phyloP scores from a whole-genome alignment of 2,329 filamentous ascomycete species.

The Albifimbria verrucaria region DNA sequence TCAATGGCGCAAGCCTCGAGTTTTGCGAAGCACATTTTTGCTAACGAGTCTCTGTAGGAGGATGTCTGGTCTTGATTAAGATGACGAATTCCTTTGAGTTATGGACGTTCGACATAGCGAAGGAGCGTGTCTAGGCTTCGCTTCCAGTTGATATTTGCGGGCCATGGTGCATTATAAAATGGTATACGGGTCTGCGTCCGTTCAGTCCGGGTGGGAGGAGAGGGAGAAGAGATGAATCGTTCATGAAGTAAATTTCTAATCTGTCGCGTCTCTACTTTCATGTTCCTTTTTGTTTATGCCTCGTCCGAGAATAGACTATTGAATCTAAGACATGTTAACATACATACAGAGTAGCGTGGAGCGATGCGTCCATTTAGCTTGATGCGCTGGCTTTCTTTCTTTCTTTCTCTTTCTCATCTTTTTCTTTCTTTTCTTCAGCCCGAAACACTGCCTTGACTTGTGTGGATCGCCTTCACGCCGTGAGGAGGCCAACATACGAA shows the following conservation, averaged over 20 bases:
- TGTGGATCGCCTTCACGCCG: too few relatives aligned
- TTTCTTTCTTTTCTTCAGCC: too few relatives aligned
- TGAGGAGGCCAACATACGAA: too few relatives aligned
- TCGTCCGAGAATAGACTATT: background rate
- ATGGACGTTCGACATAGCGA: conserved; percentile 15
- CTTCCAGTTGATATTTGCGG: background rate
- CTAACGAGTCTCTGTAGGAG: conserved; percentile 46
- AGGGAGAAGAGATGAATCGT: background rate
- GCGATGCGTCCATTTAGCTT: too few relatives aligned
- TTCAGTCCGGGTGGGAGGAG: background rate
- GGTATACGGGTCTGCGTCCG: background rate
- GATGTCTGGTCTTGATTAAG: conserved; percentile 63
- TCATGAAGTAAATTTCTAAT: background rate
- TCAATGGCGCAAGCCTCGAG: too few relatives aligned
- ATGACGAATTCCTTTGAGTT: conserved; percentile 1
- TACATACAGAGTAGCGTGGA: too few relatives aligned
- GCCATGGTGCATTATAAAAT: background rate
- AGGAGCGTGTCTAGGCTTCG: conserved; percentile 12
- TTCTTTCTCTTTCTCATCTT: too few relatives aligned
- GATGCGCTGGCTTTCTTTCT: too few relatives aligned
- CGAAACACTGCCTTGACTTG: too few relatives aligned
- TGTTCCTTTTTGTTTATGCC: background rate
- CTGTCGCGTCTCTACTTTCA: background rate
- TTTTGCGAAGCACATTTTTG: conserved; percentile 1
- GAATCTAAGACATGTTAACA: background rate